Base-by-base conservation (phyloP, 2,329 filamentous ascomycete genomes). In the Colletotrichum musae region DNA sequence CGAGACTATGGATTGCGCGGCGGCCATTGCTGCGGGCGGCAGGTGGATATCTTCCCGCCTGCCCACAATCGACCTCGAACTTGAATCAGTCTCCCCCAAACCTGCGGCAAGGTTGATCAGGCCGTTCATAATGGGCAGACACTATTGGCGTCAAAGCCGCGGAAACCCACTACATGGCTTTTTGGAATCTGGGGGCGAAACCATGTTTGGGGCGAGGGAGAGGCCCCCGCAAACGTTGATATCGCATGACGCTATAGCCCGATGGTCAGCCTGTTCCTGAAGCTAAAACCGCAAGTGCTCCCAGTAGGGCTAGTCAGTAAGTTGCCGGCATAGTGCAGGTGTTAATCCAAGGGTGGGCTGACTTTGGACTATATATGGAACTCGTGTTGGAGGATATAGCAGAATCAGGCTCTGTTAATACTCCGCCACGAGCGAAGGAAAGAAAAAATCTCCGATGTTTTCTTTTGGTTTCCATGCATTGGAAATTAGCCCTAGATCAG, bases 141-240 rank as follows among this genome's bases (percentile, higher is more conserved):
- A 15, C 13, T 43, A 43, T 43, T 15, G 41, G 6, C 13, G 41
- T 13, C 16, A 15, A 43, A 15, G 13, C 41, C 41, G 41, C 41
- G 41, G 41, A n/a, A 43, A 43, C 41, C 41, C 13, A 43, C 13
- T 36, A 36, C 32, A 5, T 43, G 13, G 5, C 16, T 13, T 12
- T n/a, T n/a, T 12, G 7, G 5, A 15, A 15, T 43, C 41, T 43
- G 41, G 41, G 41, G 41, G 41, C 16, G 41, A 43, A 43, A n/a
- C 16, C 41, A 43, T 10, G 41, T 43, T 43, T 43, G 15, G 13
- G 41, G 16, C 32, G 57, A 10, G 43, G 16, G 36, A 41, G 32
- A 28, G 41, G 57, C 50, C 48, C 63, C 57, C 50, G 41, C 32
- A 7, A 10, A 47, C 28, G 4, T 18, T 61, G 9, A 13, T 36